A percentile compares a stretch with the other conserved stretches of the same genome.
These are phyloP conservation scores for Pleurotus tuoliensis DNA, from an alignment of 768 basidiomycete species.

Conservation along the genomic window DNA sequence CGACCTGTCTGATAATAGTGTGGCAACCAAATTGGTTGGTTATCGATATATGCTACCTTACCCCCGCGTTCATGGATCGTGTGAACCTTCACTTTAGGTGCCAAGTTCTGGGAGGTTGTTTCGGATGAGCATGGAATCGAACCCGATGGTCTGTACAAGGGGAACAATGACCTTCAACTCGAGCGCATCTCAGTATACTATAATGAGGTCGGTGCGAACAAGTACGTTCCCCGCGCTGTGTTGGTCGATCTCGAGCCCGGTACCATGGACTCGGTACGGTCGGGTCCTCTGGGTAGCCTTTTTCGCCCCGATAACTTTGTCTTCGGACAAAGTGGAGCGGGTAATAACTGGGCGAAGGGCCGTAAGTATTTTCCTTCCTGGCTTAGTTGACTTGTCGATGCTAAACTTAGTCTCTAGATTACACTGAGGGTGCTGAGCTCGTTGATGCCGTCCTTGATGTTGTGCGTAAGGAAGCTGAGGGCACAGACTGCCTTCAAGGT, in stretches of 20 bases:
- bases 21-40: conserved; percentile 98
- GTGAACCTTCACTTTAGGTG: conserved; percentile 46
- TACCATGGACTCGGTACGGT: conserved; percentile 90
- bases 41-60: conserved; percentile 17
- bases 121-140: conserved; percentile 98
- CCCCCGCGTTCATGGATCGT: conserved; percentile 13
- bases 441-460: conserved; percentile 98
- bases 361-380: conserved; percentile 51
- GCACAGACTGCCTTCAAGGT: conserved; percentile 96
- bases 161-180: conserved; percentile 91
- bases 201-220: conserved; percentile 92
- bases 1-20: conserved; percentile 50
- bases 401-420: conserved; percentile 43
- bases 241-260: conserved; percentile 98
- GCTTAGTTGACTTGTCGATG: not conserved
- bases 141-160: conserved; percentile 90
- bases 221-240: conserved; percentile 98
- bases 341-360: conserved; percentile 99
- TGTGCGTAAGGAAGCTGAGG: conserved; percentile 98
- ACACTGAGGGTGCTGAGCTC: conserved; percentile 96
- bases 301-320: conserved; percentile 99
- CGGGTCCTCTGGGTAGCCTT: conserved; percentile 83
- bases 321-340: conserved; percentile 96
- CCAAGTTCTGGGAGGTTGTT: conserved; percentile 97
- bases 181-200: conserved; percentile 98